Percentiles rank a stretch among this genome's conserved stretches.
These are phyloP conservation scores for Termitomyces sp. DNA, from an alignment of 1,284 basidiomycete genomes.

Conservation along the genomic window DNA sequence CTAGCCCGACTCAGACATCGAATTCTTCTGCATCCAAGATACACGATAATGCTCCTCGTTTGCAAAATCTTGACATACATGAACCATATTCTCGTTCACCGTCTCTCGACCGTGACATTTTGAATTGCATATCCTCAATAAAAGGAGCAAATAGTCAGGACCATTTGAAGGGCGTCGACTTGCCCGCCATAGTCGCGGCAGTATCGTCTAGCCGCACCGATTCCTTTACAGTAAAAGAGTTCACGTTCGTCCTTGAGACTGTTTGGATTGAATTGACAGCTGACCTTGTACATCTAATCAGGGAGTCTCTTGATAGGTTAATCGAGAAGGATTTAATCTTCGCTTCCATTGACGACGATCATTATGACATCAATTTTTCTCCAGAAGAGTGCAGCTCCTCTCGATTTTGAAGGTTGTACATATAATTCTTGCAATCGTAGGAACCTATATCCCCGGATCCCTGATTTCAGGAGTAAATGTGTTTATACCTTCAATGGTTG, in stretches of 20 bases:
- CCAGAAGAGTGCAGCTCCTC: not conserved
- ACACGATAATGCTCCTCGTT: not conserved
- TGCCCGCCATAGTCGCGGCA: not conserved
- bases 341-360: not conserved
- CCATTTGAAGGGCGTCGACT: not conserved
- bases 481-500: not conserved
- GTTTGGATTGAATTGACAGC: not conserved
- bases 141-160: not conserved
- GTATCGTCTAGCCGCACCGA: not conserved
- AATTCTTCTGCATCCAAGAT: not conserved
- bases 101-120: not conserved
- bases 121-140: not conserved
- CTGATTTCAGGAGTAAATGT: not conserved
- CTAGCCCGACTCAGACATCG: not conserved
- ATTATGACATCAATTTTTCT: not conserved
- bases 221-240: not conserved
- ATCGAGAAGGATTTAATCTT: not conserved
- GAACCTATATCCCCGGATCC: not conserved
- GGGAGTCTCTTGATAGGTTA: slow-evolving; percentile 1
- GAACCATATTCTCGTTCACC: not conserved
- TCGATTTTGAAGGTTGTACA: no score
- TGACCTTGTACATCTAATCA: not conserved
- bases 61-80: not conserved
- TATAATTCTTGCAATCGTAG: no score
- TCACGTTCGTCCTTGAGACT: not conserved